Evolutionary conservation across 306 rosid genomes (phyloP), one percentile per base, ranked within the genome.

Genomic region (Geum urbanum): DNA sequence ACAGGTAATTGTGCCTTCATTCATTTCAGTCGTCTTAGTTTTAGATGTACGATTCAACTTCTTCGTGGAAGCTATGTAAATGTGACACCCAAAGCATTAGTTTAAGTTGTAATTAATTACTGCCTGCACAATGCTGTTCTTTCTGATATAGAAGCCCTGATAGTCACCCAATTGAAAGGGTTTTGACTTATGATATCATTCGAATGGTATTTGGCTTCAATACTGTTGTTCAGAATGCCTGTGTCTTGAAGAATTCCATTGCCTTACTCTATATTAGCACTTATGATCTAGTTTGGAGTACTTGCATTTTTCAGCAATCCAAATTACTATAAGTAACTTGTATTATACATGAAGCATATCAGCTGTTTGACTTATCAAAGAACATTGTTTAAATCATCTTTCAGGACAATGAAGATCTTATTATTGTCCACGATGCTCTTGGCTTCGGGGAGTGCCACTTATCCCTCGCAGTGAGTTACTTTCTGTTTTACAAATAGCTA

Each of bases 401-500:
- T 72, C 79, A 94, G 99, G 89, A 78, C 40, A 82, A 74, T 73
- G 86, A 86, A 50, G 95, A 94, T 84, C 95, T 94, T 69, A 82
- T 91, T 55, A 37, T 91, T 72, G 89, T 87, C 75, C 99, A 94
- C 3, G 95, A 91, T 78, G 96, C 96, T 74, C 87, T 91, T 61
- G 97, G 81, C 13, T 94, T 81, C 63, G 97, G 97, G 9, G 92
- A 91, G 43, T 94, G 99, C 43, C 96, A 35, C 76, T 80, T 94
- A 72, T 89, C 95, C 50, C 67, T 94, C 55, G 97, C 96, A 9
- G 99, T 91, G 82, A 84, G 99, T 84, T 70, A 12, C 70, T 72
- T 50, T 72, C 27, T 3, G 39, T 45, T 22, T 14, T 11, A 11
- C 54, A 43, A 9, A 56, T 22, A 8, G 44, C 6, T 37, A 16